phyloP scores from a whole-genome alignment of 345 rosid species.

The Gossypium rotundifolium region DNA sequence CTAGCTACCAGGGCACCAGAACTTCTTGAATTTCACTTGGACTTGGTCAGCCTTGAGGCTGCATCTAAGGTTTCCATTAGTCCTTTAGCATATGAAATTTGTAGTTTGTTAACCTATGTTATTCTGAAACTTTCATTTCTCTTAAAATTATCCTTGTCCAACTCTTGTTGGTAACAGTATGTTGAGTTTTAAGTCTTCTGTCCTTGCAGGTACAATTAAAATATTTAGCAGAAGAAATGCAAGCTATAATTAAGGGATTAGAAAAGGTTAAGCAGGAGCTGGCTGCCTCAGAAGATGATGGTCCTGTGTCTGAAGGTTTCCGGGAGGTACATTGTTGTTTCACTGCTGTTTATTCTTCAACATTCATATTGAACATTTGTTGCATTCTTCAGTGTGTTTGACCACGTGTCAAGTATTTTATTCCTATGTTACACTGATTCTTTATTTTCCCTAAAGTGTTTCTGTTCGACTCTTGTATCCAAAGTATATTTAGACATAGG shows the following conservation, averaged over 20 bases:
- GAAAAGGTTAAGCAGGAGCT: slow-evolving; percentile 93
- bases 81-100: slow-evolving; percentile 8
- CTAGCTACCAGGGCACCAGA: slow-evolving; percentile 68
- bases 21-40: slow-evolving; percentile 71
- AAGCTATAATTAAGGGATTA: slow-evolving; percentile 92
- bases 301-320: slow-evolving; percentile 90
- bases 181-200: slow-evolving; percentile 13
- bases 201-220: slow-evolving; percentile 85
- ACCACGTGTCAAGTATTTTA: not conserved
- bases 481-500: not conserved
- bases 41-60: slow-evolving; percentile 76
- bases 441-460: not conserved
- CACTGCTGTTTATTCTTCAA: slow-evolving; percentile 6
- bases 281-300: slow-evolving; percentile 79
- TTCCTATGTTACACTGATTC: not conserved
- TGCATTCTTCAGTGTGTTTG: not conserved
- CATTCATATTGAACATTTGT: not conserved
- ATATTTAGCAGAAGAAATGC: slow-evolving; percentile 98
- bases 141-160: not conserved
- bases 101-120: not conserved
- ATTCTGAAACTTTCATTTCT: not conserved
- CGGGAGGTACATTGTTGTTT: slow-evolving; percentile 43
- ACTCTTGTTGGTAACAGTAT: slow-evolving; percentile 1
- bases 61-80: slow-evolving; percentile 66
- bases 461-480: not conserved